Percentiles rank a stretch among this genome's conserved stretches.
Evolutionary conservation across 2,329 filamentous ascomycete species (phyloP).

Genomic region (Penicillium vulpinum): DNA sequence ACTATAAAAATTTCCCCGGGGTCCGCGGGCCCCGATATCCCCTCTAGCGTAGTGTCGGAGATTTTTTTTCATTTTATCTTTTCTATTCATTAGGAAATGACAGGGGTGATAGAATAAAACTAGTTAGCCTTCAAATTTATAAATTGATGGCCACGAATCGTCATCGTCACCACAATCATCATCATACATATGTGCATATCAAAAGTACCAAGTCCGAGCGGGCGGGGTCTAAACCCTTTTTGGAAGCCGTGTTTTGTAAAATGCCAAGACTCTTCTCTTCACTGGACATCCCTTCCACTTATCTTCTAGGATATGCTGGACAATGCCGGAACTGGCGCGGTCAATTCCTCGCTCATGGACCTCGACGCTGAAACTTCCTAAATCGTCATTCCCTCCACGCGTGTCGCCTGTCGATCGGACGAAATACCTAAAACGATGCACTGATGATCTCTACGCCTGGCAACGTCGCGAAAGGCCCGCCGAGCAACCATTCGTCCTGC

Average conservation of each 20-base stretch:
- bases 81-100: neutral
- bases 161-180: neutral
- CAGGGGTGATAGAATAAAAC: neutral
- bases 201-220: no score
- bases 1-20: neutral
- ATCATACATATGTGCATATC: neutral
- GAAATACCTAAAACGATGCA: conserved; percentile 70
- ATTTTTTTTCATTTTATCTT: no score
- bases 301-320: conserved; percentile 22
- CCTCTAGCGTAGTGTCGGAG: neutral
- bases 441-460: conserved; percentile 88
- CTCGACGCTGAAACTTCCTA: conserved; percentile 72
- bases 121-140: neutral
- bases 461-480: conserved; percentile 61
- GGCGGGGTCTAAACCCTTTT: conserved; percentile 5
- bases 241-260: neutral
- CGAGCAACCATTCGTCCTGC: conserved; percentile 70
- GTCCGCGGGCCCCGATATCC: neutral
- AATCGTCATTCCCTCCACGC: conserved; percentile 65
- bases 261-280: conserved; percentile 1
- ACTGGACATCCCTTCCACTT: neutral
- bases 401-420: conserved; percentile 48
- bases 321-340: conserved; percentile 41
- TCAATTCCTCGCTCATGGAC: conserved; percentile 60
- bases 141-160: neutral